Evolutionary conservation across 2,329 filamentous ascomycete genomes (phyloP), one percentile per base, ranked within the genome.

Genomic region (Ascochyta koolunga): DNA sequence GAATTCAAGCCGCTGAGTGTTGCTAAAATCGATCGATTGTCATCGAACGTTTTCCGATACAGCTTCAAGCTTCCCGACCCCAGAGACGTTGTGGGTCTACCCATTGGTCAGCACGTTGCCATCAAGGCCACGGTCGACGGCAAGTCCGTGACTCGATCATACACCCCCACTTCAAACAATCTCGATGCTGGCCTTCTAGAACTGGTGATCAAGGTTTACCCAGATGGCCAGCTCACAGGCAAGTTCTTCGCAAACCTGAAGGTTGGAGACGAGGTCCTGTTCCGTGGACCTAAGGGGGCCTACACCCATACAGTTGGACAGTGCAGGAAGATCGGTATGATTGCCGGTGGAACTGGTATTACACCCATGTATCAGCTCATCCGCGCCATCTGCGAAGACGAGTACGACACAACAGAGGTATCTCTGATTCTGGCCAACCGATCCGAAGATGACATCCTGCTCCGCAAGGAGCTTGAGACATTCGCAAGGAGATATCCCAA

Each of bases 71-170:
- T 67, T 6, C 69, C 69, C 1, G 54, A 47, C 2, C 43, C 59
- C 3, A 49, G 40, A 8, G 61, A 65, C 9, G 56, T 71, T 5
- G 56, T 74, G 8, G 71, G 71, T 29, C 62, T 75, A 10, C 72
- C 72, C 5, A 74, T 70, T 22, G 71, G 71, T 16, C 70, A 74
- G 56, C 71, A 74, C 50, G 60, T 74, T 8, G 61, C 69, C 5
- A 68, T 74, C 51, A 62, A 65, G 21, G 70, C 92, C 50, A 84
- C 82, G 50, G 85, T 96, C 61, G 88, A 91, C 68, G 91, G 91
- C 72, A 76, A 61, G 38, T 29, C 42, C 6, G 59, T 67, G 9
- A 40, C 54, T n/a, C 56, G 62, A 31, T 64, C 60, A 21, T 67
- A 67, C 50, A 67, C 64, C 1, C 64, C 70, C n/a, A 75, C 76